These are phyloP conservation scores for Xylaria curta DNA, from an alignment of 495 filamentous ascomycete species.

Conservation along the genomic window DNA sequence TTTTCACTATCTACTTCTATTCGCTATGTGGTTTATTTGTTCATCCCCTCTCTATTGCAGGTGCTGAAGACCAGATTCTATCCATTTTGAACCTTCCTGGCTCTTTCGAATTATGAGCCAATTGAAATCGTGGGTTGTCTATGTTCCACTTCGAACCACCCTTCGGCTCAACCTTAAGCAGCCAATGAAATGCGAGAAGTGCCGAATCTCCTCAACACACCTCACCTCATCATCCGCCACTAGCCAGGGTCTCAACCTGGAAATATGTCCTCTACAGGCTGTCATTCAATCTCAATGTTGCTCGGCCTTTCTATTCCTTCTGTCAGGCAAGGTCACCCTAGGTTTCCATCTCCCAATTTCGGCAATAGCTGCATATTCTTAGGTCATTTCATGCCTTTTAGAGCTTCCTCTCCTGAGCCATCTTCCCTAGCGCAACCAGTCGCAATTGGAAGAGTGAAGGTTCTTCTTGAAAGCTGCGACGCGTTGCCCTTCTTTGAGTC, in stretches of 20 bases:
- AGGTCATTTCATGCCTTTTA: conserved; percentile 23
- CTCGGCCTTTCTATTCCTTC: conserved; percentile 28
- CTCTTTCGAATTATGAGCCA: conserved; percentile 40
- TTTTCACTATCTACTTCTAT: background rate
- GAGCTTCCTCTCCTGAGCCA: conserved; percentile 14
- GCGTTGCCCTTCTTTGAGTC: background rate
- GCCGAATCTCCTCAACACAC: conserved; percentile 37
- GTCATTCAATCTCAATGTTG: conserved; percentile 36
- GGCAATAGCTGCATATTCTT: conserved; percentile 34
- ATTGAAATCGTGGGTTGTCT: conserved; percentile 34
- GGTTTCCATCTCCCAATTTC: conserved; percentile 29
- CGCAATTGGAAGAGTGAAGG: conserved; percentile 32
- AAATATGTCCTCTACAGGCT: conserved; percentile 43
- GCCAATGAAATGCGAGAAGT: conserved; percentile 35
- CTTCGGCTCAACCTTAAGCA: conserved; percentile 27
- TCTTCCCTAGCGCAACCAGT: conserved; percentile 30
- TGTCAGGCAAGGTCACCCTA: conserved; percentile 31
- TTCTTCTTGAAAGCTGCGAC: conserved; percentile 26
- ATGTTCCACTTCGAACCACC: conserved; percentile 33
- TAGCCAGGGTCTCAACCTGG: conserved; percentile 39
- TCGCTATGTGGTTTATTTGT: conserved; percentile 27
- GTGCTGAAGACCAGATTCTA: conserved; percentile 27
- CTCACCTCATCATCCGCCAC: conserved; percentile 44
- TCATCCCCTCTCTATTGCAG: conserved; percentile 35
- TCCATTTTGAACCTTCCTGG: conserved; percentile 33